Evolutionary conservation across 106 monocot genomes (phyloP), one percentile per base, ranked within the genome.

Genomic region (Chionographis japonica): DNA sequence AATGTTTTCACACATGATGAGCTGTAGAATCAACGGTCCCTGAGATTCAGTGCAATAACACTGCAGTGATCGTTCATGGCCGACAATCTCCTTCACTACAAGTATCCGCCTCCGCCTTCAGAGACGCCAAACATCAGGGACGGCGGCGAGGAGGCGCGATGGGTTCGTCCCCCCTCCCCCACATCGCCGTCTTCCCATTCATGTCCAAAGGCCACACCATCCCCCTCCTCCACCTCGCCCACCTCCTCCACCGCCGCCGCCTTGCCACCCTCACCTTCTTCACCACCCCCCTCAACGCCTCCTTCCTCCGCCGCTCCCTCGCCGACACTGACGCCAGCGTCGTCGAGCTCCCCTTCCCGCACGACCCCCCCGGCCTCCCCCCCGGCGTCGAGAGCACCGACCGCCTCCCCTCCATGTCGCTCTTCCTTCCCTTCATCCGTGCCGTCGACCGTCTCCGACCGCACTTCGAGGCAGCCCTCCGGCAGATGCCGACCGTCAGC

Each of bases 181-280:
- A 76, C 43, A 50, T 76, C 2, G 62, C 69, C 52, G 63, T 76
- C 54, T 76, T 76, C 76, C 76, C 76, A 0, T 69, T 69, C 54
- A 69, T 69, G 61, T 52, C 76, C 9, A 76, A 69, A 63, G 76
- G 76, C 62, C 69, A 76, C 63, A 63, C 53, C 39, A 70, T 76
- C 35, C 76, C 76, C 7, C 76, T 76, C 76, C 69, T 76, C 41
- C 69, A 76, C 12, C 63, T 76, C 62, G 62, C 76, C 63, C 2
- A 54, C 19, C 55, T 61, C 18, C 62, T 76, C n/a, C 20, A 62
- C 36, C 4, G 17, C 3, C 40, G 52, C 41, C 56, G 56, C 54
- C 20, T 69, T 42, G 54, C 12, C 19, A 39, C 40, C 9, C 56
- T 76, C 54, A 76, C 76, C 61, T 49, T 76, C 69, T 40, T 76